phyloP scores from a whole-genome alignment of 2,329 filamentous ascomycete species.

The Onygenales sp. region DNA sequence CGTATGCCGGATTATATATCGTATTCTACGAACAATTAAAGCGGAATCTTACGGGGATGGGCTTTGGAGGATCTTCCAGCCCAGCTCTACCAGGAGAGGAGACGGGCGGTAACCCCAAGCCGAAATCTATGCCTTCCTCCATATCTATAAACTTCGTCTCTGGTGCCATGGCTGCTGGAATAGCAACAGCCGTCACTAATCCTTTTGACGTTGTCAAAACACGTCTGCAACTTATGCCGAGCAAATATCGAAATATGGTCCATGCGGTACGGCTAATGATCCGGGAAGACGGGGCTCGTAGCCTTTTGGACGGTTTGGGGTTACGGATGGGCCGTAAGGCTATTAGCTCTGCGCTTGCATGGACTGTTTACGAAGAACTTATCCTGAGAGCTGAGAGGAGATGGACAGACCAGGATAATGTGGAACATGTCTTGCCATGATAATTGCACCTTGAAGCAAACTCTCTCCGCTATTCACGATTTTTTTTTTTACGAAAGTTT shows the following conservation, averaged over 20 bases:
- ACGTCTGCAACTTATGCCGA: slow-evolving; percentile 79
- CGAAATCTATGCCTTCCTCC: slow-evolving; percentile 13
- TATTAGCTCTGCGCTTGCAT: slow-evolving; percentile 85
- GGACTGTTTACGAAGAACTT: slow-evolving; percentile 94
- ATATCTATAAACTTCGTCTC: slow-evolving; percentile 77
- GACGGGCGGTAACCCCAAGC: neutral
- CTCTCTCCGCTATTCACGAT: neutral
- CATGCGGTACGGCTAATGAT: slow-evolving; percentile 71
- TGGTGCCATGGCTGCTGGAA: slow-evolving; percentile 67
- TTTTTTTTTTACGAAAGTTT: neutral
- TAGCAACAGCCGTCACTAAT: slow-evolving; percentile 84
- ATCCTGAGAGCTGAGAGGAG: slow-evolving; percentile 59
- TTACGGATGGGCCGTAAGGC: slow-evolving; percentile 87
- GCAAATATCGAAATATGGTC: slow-evolving; percentile 70
- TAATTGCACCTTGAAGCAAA: neutral
- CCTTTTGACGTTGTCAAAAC: slow-evolving; percentile 97
- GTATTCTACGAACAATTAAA: slow-evolving; percentile 69
- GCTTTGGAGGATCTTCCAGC: slow-evolving; percentile 15
- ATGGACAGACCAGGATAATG: slow-evolving; percentile 23
- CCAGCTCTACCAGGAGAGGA: neutral
- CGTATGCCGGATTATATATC: slow-evolving; percentile 91
- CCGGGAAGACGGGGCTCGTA: slow-evolving; percentile 65
- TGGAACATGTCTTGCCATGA: slow-evolving; percentile 10
- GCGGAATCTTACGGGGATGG: slow-evolving; percentile 21
- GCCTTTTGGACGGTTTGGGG: slow-evolving; percentile 76